A percentile compares a stretch with the other conserved stretches of the same genome.
Evolutionary conservation across 2,329 filamentous ascomycete species (phyloP).

Genomic region (Dactylellina drechsleri): DNA sequence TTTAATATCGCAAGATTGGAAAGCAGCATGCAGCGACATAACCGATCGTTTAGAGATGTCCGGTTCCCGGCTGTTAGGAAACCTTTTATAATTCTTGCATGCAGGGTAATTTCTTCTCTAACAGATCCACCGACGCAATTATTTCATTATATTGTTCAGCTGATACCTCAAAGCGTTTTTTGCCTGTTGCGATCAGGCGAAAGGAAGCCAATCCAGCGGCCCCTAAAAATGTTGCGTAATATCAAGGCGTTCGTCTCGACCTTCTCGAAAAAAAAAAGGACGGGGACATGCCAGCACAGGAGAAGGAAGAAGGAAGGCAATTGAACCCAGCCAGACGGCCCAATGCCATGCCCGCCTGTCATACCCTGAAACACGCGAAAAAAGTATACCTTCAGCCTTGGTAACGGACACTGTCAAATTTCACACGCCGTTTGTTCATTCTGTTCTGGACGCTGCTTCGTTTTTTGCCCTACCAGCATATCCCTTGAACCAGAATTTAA

Average conservation of each 20-base stretch:
- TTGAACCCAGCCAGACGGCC: constrained; percentile 15
- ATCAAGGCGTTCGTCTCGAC: constrained; percentile 42
- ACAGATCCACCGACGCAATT: not conserved
- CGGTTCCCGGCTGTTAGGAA: constrained; percentile 24
- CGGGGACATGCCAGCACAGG: no score
- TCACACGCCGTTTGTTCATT: not conserved
- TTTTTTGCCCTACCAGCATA: constrained; percentile 19
- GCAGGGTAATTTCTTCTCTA: not conserved
- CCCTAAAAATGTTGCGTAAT: constrained; percentile 31
- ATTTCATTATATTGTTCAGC: not conserved
- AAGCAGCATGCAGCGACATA: constrained; percentile 20
- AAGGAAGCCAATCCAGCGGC: not conserved
- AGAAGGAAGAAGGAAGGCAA: not conserved
- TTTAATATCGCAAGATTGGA: constrained; percentile 32
- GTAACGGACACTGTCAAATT: constrained; percentile 34
- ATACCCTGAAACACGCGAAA: constrained; percentile 54
- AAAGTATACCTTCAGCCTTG: constrained; percentile 36
- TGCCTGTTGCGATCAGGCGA: constrained; percentile 6
- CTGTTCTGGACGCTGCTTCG: not conserved
- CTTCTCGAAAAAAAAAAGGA: constrained; percentile 38
- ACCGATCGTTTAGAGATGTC: constrained; percentile 36
- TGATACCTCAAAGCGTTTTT: not conserved
- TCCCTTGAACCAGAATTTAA: constrained; percentile 46
- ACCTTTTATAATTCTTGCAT: constrained; percentile 41
- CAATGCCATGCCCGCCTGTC: constrained; percentile 49